phyloP scores from a whole-genome alignment of 2,329 filamentous ascomycete species.

The Verticillium zaregamsianum region DNA sequence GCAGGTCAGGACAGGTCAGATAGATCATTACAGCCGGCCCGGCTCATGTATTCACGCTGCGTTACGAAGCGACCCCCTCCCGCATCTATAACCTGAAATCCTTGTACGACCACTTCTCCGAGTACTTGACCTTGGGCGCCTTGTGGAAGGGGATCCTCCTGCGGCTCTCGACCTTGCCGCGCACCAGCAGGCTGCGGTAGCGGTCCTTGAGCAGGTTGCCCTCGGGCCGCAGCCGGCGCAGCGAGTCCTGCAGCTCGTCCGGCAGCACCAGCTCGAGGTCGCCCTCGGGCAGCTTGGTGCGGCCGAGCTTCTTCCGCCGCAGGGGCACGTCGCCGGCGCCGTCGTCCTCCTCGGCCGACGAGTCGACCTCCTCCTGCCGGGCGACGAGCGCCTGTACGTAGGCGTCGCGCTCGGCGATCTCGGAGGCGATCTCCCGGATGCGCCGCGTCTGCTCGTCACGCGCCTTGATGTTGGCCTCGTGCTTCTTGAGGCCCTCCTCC shows the following conservation, averaged over 20 bases:
- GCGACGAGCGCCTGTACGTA: conserved; percentile 34
- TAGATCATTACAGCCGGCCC: neutral
- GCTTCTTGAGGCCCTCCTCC: conserved; percentile 70
- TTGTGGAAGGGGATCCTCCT: conserved; percentile 75
- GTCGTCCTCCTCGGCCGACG: conserved; percentile 41
- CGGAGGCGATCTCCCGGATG: conserved; percentile 66
- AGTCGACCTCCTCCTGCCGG: conserved; percentile 27
- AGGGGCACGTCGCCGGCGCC: conserved; percentile 61
- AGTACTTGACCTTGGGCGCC: conserved; percentile 74
- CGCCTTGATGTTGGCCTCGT: conserved; percentile 70
- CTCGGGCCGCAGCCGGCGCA: conserved; percentile 83
- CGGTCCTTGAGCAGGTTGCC: conserved; percentile 92
- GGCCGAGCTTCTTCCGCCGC: conserved; percentile 70
- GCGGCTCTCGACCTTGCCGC: conserved; percentile 83
- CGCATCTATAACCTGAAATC: conserved; percentile 58
- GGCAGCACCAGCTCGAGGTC: conserved; percentile 76
- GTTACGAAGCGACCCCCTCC: neutral
- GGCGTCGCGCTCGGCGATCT: conserved; percentile 55
- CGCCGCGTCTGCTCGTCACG: conserved; percentile 67
- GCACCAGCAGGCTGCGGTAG: conserved; percentile 82
- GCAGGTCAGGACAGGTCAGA: neutral
- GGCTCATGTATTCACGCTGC: neutral
- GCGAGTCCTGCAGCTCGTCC: conserved; percentile 77
- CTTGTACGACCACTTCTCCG: conserved; percentile 98
- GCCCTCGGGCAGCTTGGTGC: conserved; percentile 70